Evolutionary conservation across 345 rosid species (phyloP).

Genomic region (Gossypium rotundifolium): DNA sequence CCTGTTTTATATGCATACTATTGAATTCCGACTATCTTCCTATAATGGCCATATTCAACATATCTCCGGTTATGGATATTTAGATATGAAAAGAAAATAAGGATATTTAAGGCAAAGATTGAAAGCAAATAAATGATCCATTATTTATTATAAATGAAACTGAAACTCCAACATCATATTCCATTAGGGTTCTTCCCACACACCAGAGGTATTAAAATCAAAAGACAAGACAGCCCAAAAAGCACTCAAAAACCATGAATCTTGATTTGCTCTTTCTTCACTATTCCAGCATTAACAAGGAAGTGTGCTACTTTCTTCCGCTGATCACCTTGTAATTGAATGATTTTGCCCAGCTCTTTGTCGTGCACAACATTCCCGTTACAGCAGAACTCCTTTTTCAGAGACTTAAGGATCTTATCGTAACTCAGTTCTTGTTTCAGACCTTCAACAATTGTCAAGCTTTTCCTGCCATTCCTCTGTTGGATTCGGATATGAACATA

Average conservation of each 20-base stretch:
- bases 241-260: neutral
- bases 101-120: too few relatives aligned
- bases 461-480: conserved; percentile 79
- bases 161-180: neutral
- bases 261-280: neutral
- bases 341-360: conserved; percentile 78
- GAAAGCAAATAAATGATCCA: neutral
- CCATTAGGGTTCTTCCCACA: neutral
- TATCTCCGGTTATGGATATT: too few relatives aligned
- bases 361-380: conserved; percentile 86
- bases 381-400: conserved; percentile 80
- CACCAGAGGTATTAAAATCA: neutral
- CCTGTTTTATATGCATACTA: too few relatives aligned
- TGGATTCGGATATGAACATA: conserved; percentile 67
- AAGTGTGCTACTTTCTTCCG: conserved; percentile 69
- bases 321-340: conserved; percentile 97
- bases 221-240: neutral
- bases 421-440: conserved; percentile 61
- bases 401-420: conserved; percentile 68
- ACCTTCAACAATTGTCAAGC: conserved; percentile 71
- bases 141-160: neutral
- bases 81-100: too few relatives aligned
- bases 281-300: conserved; percentile 55
- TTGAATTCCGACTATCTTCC: neutral
- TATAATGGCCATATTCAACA: too few relatives aligned